Base-by-base conservation (phyloP, 2,329 filamentous ascomycete genomes). In the Bipolaris zeicola region DNA sequence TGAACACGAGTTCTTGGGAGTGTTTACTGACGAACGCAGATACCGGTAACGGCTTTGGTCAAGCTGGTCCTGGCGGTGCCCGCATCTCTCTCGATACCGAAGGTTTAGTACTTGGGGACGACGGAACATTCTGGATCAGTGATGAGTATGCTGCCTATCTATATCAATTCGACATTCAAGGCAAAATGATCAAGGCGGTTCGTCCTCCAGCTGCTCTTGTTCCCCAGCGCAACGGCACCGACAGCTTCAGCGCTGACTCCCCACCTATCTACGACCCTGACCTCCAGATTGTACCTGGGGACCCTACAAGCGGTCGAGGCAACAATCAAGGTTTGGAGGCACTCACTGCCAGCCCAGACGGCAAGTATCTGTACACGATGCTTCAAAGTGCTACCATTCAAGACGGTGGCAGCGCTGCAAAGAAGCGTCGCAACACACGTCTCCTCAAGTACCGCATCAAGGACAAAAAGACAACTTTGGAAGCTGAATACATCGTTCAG, bases 251-350 rank as follows among this genome's bases (percentile, higher is more conserved):
- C 49, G 83, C 88, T 10, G 81, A 87, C 63, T 87, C 83, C 11
- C 83, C 88, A 0, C 87, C 87, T 3, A 77, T 83, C 46, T 90
- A 89, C 67, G 72, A 85, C 50, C 78, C 79, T 0, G 70, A 79
- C 13, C 68, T 80, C 14, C 69, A 76, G 8, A 80, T 85, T 2
- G 74, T 72, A 2, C 88, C 88, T 0, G 79, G 77, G 13, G 79
- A 88, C 61, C 85, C 87, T 0, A 79, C 81, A 1, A 82, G 82
- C 0, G 89, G 89, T 11, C 83, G 89, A 18, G 79, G 82, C 52
- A 91, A 92, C 72, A 92, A 92, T 72, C 88, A 90, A 70, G 89
- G 89, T n/a, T 85, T 91, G 46, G 89, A 92, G 73, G 88, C 86
- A 0, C 74, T 92, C 46, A 88, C 86, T 0, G 74, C 83, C n/a